Conservation (phyloP, 805 yeast genomes). For the Metschnikowia vanudenii region DNA sequence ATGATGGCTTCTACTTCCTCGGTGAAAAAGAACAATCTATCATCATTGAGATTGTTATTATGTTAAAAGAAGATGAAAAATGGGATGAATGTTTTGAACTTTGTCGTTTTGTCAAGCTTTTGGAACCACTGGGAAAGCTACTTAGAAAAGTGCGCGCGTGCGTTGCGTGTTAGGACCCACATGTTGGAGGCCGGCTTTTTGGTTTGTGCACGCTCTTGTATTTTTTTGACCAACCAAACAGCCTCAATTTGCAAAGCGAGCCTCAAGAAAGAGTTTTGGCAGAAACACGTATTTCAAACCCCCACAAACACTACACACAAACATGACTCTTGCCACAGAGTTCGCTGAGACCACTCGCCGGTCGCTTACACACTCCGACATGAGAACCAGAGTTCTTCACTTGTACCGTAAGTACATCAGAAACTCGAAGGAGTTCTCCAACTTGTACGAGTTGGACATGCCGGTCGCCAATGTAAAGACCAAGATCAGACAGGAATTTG, state of each 20-base stretch:
- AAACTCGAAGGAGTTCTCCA: conserved; percentile 57
- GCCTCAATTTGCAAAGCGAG: conserved; percentile 14
- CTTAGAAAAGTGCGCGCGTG: conserved; percentile 14
- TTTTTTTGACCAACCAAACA: conserved; percentile 20
- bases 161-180: not conserved
- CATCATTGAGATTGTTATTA: conserved; percentile 43
- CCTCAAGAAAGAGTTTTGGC: not conserved
- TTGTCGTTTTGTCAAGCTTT: conserved; percentile 51
- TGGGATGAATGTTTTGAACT: conserved; percentile 57
- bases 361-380: conserved; percentile 57
- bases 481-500: conserved; percentile 85
- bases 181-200: not conserved
- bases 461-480: conserved; percentile 79
- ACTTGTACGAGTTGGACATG: conserved; percentile 69
- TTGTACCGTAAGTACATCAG: conserved; percentile 72
- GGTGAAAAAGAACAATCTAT: conserved; percentile 37
- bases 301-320: conserved; percentile 3
- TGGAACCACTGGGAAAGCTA: conserved; percentile 43
- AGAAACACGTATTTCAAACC: not conserved
- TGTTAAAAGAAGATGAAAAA: conserved; percentile 38
- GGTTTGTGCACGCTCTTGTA: conserved; percentile 16
- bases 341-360: conserved; percentile 79
- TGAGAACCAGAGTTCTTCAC: conserved; percentile 61
- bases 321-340: conserved; percentile 70
- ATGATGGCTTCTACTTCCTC: conserved; percentile 3